A percentile compares a stretch with the other conserved stretches of the same genome.
phyloP scores from a whole-genome alignment of 805 yeast genomes.

The Scheffersomyces lignosus region DNA sequence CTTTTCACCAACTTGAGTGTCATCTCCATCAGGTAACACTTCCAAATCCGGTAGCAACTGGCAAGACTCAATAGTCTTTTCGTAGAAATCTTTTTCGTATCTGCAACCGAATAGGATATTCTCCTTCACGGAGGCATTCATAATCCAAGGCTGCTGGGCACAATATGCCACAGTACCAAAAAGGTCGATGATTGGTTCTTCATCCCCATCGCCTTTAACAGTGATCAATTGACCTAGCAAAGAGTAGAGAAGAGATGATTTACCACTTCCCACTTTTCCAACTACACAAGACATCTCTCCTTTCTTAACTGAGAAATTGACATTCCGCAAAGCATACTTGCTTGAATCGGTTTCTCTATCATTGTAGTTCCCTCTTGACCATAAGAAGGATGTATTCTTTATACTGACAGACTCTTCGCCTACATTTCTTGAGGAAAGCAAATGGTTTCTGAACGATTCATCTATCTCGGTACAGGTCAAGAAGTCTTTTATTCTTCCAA shows the following conservation, averaged over 20 bases:
- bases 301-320: conserved; percentile 21
- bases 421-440: background rate
- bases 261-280: conserved; percentile 28
- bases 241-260: conserved; percentile 22
- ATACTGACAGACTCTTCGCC: conserved; percentile 19
- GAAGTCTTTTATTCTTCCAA: conserved; percentile 53
- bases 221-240: conserved; percentile 23
- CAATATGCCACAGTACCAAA: conserved; percentile 27
- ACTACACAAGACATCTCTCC: conserved; percentile 26
- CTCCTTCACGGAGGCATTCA: conserved; percentile 25
- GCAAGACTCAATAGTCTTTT: conserved; percentile 24
- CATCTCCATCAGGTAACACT: conserved; percentile 28
- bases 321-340: conserved; percentile 15
- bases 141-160: conserved; percentile 26
- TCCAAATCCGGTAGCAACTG: conserved; percentile 24
- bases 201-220: conserved; percentile 1
- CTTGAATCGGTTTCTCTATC: conserved; percentile 1
- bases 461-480: conserved; percentile 28
- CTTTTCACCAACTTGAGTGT: conserved; percentile 28
- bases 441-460: conserved; percentile 4
- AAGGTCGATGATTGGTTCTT: conserved; percentile 8
- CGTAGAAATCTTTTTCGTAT: conserved; percentile 19
- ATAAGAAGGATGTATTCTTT: conserved; percentile 19
- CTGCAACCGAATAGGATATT: conserved; percentile 26
- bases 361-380: conserved; percentile 14